Conservation (phyloP, 2,329 filamentous ascomycete genomes). For the Calonectria leucothoes region DNA sequence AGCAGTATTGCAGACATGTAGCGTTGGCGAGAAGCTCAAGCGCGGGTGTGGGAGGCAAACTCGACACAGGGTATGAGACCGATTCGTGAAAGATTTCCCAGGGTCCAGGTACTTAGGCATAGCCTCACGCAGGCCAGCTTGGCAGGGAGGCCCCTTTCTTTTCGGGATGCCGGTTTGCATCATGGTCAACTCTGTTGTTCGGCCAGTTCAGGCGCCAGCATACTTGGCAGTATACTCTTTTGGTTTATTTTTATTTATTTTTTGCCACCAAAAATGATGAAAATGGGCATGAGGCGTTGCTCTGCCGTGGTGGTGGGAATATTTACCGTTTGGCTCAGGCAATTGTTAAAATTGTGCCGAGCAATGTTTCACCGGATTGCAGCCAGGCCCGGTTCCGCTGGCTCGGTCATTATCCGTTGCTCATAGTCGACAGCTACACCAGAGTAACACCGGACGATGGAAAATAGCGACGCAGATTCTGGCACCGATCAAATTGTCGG, state of each 20-base stretch:
- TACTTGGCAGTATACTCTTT: not conserved
- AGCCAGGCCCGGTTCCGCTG: slow-evolving; percentile 8
- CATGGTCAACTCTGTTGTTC: slow-evolving; percentile 1
- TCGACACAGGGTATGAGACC: not conserved
- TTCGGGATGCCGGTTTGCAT: not conserved
- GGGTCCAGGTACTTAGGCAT: not conserved
- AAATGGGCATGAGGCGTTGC: not conserved
- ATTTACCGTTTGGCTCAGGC: not conserved
- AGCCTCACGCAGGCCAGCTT: slow-evolving; percentile 4
- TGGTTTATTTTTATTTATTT: too few relatives aligned
- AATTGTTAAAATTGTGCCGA: slow-evolving; percentile 18
- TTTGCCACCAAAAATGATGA: slow-evolving; percentile 2
- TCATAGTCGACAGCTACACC: not conserved
- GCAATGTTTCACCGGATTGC: slow-evolving; percentile 9
- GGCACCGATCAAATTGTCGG: slow-evolving; percentile 1
- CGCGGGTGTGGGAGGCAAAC: not conserved
- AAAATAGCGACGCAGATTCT: not conserved
- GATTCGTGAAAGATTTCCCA: not conserved
- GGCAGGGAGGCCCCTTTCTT: not conserved
- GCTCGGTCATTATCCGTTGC: slow-evolving; percentile 21
- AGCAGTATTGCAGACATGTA: not conserved
- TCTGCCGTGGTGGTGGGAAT: not conserved
- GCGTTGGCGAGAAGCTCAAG: not conserved
- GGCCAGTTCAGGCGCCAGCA: not conserved
- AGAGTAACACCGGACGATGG: not conserved